Evolutionary conservation across 164 flowering plant genomes (phyloP), one percentile per base, ranked within the genome.

Genomic region (Cinnamomum micranthum): DNA sequence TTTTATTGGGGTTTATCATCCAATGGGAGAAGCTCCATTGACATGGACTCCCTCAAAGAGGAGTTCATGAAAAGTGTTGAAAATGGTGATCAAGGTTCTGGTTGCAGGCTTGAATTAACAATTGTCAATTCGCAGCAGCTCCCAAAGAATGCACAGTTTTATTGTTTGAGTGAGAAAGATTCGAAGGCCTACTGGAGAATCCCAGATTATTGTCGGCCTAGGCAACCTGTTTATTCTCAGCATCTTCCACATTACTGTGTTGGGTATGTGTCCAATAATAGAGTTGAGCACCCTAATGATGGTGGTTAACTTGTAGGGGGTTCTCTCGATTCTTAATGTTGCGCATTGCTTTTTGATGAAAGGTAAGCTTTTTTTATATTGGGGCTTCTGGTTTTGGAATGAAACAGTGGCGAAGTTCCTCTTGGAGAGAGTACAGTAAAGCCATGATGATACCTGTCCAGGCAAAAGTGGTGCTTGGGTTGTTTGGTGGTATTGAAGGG

Each of bases 1-100:
- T 89, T 87, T 51, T 87, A 82, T 74, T 89, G 91, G 92, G 92
- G 92, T 27, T 73, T 89, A 65, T 76, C 76, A 25, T 80, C 80
- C 27, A 78, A 77, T 5, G 74, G 70, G 69, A 75, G 73, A 55
- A 55, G 66, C 65, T 62, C 65, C 68, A 67, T 66, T 1, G 82
- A 84, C 35, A 69, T 84, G 33, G 69, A 77, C 4, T 65, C 75
- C 23, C 79, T 88, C 4, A 76, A 83, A 68, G 78, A 71, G 64
- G 81, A 79, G 31, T 89, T 89, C 83, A 65, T 47, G 84, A 71
- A 55, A 71, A 76, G 47, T 63, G 74, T 84, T n/a, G 70, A 55
- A 35, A 79, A 69, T 59, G 87, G 87, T 11, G 79, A 76, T 75
- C 76, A 80, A 69, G 87, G 82, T 17, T 71, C 74, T 60, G 24